Percentiles rank a stretch among this genome's conserved stretches.
phyloP scores from a whole-genome alignment of 768 basidiomycete genomes.

The Neoboletus magnificus region DNA sequence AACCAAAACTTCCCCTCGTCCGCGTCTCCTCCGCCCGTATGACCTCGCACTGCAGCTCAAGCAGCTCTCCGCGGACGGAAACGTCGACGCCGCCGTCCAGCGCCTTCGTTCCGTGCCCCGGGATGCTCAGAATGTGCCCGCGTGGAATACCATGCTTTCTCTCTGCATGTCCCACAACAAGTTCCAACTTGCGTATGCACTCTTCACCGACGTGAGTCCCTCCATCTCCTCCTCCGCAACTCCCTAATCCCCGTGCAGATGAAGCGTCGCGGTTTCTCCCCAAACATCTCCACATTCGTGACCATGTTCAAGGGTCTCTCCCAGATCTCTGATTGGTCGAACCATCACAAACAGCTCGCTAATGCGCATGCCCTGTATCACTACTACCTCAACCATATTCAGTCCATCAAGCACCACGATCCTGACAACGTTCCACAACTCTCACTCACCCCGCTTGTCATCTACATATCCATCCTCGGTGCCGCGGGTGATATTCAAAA shows the following conservation, averaged over 20 bases:
- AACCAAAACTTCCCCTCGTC: background rate
- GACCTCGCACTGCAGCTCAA: conserved; percentile 57
- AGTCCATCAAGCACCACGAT: conserved; percentile 47
- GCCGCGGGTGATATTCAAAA: conserved; percentile 56
- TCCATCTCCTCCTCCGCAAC: conserved; percentile 10
- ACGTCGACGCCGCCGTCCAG: conserved; percentile 59
- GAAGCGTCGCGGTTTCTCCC: conserved; percentile 78
- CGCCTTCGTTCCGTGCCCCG: conserved; percentile 67
- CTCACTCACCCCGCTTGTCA: conserved; percentile 44
- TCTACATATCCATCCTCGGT: conserved; percentile 68
- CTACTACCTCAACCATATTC: conserved; percentile 49
- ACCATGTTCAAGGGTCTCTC: conserved; percentile 67
- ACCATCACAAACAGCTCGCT: conserved; percentile 56
- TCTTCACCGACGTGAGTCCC: conserved; percentile 63
- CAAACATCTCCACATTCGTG: conserved; percentile 62
- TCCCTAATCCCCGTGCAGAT: conserved; percentile 46
- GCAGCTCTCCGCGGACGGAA: conserved; percentile 50
- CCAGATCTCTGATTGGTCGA: conserved; percentile 58
- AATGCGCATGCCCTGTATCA: conserved; percentile 61
- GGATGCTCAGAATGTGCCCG: conserved; percentile 68
- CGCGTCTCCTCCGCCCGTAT: conserved; percentile 57
- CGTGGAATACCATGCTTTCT: conserved; percentile 80
- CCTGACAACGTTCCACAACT: conserved; percentile 46
- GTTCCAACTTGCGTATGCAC: conserved; percentile 57
- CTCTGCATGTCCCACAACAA: conserved; percentile 54